phyloP scores from a whole-genome alignment of 768 basidiomycete genomes.

The Mycena sanguinolenta region DNA sequence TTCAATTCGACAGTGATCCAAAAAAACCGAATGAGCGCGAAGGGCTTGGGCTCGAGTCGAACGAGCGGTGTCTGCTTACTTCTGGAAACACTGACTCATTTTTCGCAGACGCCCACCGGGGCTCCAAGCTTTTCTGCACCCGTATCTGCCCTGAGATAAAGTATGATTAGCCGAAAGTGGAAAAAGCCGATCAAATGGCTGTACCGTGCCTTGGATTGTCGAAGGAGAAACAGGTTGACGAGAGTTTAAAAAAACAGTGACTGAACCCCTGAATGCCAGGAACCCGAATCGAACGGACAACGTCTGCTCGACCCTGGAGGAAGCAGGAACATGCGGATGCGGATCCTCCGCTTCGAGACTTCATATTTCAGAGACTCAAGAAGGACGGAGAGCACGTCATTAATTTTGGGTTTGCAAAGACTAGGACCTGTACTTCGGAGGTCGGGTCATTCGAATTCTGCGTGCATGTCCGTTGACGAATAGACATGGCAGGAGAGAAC shows the following conservation, averaged over 20 bases:
- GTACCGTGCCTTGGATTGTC: too few species aligned
- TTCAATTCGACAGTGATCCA: too few species aligned
- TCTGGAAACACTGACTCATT: background rate
- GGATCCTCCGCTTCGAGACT: too few species aligned
- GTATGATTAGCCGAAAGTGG: too few species aligned
- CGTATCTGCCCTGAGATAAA: background rate
- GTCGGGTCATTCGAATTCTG: too few species aligned
- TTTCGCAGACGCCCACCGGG: background rate
- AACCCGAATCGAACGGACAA: conserved; percentile 3
- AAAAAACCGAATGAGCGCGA: background rate
- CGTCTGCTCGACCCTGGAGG: background rate
- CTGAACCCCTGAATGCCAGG: background rate
- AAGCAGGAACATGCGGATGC: background rate
- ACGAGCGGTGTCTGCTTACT: background rate
- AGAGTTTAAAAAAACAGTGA: too few species aligned
- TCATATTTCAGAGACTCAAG: background rate
- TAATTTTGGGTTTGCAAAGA: background rate
- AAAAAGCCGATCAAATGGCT: too few species aligned
- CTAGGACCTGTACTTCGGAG: too few species aligned
- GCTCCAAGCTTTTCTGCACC: background rate
- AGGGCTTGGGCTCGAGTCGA: conserved; percentile 5
- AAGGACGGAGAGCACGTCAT: too few species aligned
- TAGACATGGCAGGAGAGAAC: too few species aligned
- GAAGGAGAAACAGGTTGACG: background rate
- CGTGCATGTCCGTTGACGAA: too few species aligned